Evolutionary conservation across 768 basidiomycete species (phyloP).

Genomic region (Amanita pseudoporphyria): DNA sequence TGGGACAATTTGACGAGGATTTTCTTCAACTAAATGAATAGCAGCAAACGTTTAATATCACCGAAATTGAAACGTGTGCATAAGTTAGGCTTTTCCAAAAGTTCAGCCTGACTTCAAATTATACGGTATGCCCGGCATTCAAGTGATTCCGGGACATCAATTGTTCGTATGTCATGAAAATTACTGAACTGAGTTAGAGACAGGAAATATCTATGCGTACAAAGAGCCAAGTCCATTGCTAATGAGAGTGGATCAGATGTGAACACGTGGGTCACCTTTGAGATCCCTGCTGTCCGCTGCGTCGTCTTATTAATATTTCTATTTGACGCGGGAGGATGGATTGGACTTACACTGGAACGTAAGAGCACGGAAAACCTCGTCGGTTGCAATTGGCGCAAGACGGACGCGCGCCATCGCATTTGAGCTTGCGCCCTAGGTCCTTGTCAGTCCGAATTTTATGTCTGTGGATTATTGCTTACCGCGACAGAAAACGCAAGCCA

Average conservation of each 20-base stretch:
- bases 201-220: background rate
- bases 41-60: too few relatives aligned
- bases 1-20: too few relatives aligned
- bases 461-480: slow-evolving; percentile 23
- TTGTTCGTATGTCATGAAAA: background rate
- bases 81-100: background rate
- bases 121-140: background rate
- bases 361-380: slow-evolving; percentile 47
- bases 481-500: slow-evolving; percentile 72
- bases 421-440: slow-evolving; percentile 52
- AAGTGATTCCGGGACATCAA: background rate
- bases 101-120: background rate
- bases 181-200: background rate
- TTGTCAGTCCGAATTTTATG: background rate
- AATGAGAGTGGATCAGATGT: background rate
- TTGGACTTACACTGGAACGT: slow-evolving; percentile 53
- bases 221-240: background rate
- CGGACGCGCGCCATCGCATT: slow-evolving; percentile 59
- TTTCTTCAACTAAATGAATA: background rate
- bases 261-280: slow-evolving; percentile 4
- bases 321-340: background rate
- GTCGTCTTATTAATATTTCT: background rate
- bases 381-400: slow-evolving; percentile 59
- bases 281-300: slow-evolving; percentile 4
- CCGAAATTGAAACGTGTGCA: too few relatives aligned